Conservation (phyloP, 2,329 filamentous ascomycete genomes). For the Cladosporium velox region DNA sequence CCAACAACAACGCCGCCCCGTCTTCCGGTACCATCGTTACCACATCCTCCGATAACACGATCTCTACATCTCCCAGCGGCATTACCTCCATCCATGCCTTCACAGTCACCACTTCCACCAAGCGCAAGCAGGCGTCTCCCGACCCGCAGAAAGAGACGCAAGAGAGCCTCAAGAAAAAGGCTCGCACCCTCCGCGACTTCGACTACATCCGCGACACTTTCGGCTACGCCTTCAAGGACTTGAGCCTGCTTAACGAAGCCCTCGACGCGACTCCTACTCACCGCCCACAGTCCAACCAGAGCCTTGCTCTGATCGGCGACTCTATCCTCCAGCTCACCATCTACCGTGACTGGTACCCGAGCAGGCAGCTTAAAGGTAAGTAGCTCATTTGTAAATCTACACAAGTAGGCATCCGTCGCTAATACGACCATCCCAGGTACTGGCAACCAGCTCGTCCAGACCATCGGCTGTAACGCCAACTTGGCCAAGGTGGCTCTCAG, state of each 20-base stretch:
- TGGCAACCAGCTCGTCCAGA: conserved; percentile 13
- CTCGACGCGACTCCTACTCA: conserved; percentile 21
- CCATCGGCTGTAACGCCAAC: conserved; percentile 16
- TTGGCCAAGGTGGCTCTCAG: conserved; percentile 7
- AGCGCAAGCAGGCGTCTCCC: background rate
- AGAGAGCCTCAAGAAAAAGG: background rate
- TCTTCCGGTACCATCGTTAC: background rate
- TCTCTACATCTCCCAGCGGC: background rate
- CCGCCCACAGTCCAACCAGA: conserved; percentile 23
- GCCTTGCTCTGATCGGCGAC: conserved; percentile 27
- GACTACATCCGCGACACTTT: background rate
- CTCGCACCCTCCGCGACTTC: background rate
- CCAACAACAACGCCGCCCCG: background rate
- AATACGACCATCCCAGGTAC: no score
- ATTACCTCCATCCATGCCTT: background rate
- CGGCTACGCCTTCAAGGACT: background rate
- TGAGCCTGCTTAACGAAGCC: background rate
- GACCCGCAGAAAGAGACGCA: background rate
- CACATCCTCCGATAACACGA: background rate
- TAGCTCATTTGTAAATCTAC: no score
- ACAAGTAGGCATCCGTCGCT: no score
- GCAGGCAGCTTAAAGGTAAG: conserved; percentile 19
- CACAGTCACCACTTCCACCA: background rate
- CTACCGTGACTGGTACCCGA: conserved; percentile 25
- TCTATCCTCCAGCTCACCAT: conserved; percentile 22